Percentiles rank a stretch among this genome's conserved stretches.
Conservation (phyloP, 2,329 filamentous ascomycete species). For the Diaporthe sp. region DNA sequence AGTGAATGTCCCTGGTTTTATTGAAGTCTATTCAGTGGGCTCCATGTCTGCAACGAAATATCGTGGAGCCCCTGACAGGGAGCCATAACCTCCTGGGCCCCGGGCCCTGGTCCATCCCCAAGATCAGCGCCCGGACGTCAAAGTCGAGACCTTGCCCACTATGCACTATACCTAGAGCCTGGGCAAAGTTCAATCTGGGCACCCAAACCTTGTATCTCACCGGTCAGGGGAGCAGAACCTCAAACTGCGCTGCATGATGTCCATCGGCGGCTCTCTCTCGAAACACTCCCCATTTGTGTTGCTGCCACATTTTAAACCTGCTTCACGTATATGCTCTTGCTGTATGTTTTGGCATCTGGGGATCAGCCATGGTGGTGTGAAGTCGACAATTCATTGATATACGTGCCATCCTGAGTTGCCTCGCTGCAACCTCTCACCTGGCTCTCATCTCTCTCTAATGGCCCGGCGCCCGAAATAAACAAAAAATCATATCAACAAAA, state of each 20-base stretch:
- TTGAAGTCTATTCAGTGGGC: constrained; percentile 25
- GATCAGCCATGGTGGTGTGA: neutral
- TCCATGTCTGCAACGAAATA: constrained; percentile 15
- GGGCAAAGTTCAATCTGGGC: constrained; percentile 21
- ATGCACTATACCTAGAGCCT: constrained; percentile 10
- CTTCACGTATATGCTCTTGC: neutral
- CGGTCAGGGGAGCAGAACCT: constrained; percentile 17
- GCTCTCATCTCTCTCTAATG: neutral
- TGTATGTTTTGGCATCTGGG: neutral
- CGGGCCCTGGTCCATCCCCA: constrained; percentile 5
- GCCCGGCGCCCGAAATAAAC: constrained; percentile 33
- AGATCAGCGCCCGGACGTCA: constrained; percentile 24
- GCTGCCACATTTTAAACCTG: constrained; percentile 8
- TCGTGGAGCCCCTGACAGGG: constrained; percentile 25
- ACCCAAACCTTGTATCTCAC: constrained; percentile 5
- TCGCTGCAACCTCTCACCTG: neutral
- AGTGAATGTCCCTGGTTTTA: neutral
- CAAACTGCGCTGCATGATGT: constrained; percentile 31
- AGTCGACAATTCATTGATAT: constrained; percentile 11
- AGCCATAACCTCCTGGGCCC: neutral
- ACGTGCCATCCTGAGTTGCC: constrained; percentile 12
- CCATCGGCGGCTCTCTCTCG: constrained; percentile 17
- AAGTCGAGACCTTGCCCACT: constrained; percentile 19
- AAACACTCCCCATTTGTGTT: constrained; percentile 27
- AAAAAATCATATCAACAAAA: neutral